Conservation (phyloP, 75 land plant species). For the Pseudotsuga menziesii region DNA sequence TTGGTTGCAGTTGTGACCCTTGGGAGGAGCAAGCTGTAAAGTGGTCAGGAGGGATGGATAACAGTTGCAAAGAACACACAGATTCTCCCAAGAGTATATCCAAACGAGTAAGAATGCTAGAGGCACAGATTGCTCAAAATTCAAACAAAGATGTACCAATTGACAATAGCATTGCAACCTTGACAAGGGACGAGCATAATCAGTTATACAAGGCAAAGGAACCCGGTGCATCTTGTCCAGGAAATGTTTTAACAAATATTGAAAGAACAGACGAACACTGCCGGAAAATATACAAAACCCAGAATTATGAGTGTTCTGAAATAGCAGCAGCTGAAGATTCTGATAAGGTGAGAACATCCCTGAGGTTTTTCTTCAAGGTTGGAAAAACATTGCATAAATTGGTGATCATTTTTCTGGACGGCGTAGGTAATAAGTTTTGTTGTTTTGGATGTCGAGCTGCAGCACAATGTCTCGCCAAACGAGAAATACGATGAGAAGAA, state of each 20-base stretch:
- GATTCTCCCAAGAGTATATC: neutral
- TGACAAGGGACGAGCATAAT: neutral
- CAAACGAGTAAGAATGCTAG: neutral
- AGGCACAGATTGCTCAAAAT: neutral
- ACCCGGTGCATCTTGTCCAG: neutral
- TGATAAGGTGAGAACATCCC: conserved; percentile 47
- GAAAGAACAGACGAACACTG: conserved; percentile 5
- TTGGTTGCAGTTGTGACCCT: conserved; percentile 9
- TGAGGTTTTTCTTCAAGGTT: neutral
- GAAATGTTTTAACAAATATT: neutral
- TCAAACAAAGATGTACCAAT: neutral
- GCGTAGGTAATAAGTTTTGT: neutral
- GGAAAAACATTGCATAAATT: neutral
- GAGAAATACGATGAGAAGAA: conserved; percentile 17
- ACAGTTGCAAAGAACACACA: neutral
- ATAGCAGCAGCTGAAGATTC: conserved; percentile 88
- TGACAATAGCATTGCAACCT: neutral
- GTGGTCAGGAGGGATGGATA: conserved; percentile 20
- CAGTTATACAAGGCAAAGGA: conserved; percentile 2
- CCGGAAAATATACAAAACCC: neutral
- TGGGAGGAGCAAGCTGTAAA: conserved; percentile 2
- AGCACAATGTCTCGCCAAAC: conserved; percentile 27
- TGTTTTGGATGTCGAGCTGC: conserved; percentile 23
- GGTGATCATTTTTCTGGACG: neutral
- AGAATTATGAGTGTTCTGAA: conserved; percentile 42